A percentile compares a stretch with the other conserved stretches of the same genome.
These are phyloP conservation scores for Aspergillus brunneoviolaceus DNA, from an alignment of 2,329 filamentous ascomycete species.

Conservation along the genomic window DNA sequence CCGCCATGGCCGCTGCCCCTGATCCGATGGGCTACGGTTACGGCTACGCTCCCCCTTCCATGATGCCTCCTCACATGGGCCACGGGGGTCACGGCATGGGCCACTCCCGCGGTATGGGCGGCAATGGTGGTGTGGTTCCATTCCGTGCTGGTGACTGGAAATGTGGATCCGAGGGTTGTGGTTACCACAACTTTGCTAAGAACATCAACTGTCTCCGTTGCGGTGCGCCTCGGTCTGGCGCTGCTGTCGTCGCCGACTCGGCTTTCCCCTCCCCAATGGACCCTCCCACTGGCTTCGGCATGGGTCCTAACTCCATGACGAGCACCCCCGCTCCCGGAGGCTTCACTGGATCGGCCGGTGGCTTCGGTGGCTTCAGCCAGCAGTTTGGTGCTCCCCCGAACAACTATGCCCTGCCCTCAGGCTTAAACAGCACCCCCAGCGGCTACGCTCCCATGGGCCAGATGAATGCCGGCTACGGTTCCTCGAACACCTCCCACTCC, in stretches of 20 bases:
- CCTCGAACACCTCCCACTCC: slow-evolving; percentile 74
- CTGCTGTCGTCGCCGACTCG: slow-evolving; percentile 90
- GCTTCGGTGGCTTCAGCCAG: slow-evolving; percentile 68
- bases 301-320: slow-evolving; percentile 84
- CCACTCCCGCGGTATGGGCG: slow-evolving; percentile 66
- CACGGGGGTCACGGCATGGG: slow-evolving; percentile 57
- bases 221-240: slow-evolving; percentile 88
- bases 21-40: slow-evolving; percentile 71
- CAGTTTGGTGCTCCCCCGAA: slow-evolving; percentile 80
- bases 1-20: slow-evolving; percentile 80
- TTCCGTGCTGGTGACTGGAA: slow-evolving; percentile 99
- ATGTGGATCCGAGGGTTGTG: slow-evolving; percentile 94
- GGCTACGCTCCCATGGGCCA: slow-evolving; percentile 68
- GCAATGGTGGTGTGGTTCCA: slow-evolving; percentile 78
- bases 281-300: slow-evolving; percentile 75
- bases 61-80: slow-evolving; percentile 76
- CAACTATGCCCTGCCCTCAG: slow-evolving; percentile 85
- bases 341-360: slow-evolving; percentile 67
- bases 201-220: slow-evolving; percentile 97
- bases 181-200: slow-evolving; percentile 99
- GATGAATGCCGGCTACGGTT: slow-evolving; percentile 78
- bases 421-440: slow-evolving; percentile 73
- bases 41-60: slow-evolving; percentile 64
- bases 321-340: slow-evolving; percentile 76
- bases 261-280: slow-evolving; percentile 91